phyloP scores from a whole-genome alignment of 2,329 filamentous ascomycete genomes.

The Graphilbum sp. region DNA sequence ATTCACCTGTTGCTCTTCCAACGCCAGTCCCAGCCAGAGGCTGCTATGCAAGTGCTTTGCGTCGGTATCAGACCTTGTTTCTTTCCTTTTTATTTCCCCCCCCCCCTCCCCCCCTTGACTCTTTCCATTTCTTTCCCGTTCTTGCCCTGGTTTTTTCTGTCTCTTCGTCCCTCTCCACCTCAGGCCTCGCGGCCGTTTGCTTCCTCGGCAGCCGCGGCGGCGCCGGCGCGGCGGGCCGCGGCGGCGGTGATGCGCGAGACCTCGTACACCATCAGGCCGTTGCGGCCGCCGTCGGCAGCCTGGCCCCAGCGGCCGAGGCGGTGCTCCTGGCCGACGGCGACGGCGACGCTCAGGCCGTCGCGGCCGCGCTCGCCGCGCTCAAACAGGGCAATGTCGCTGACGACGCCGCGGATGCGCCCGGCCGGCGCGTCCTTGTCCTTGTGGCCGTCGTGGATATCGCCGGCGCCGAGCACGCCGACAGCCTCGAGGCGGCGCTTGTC shows the following conservation, averaged over 20 bases:
- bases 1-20: too few species aligned
- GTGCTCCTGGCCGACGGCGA: slow-evolving; percentile 76
- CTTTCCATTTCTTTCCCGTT: too few species aligned
- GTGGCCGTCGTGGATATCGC: slow-evolving; percentile 5
- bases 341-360: slow-evolving; percentile 67
- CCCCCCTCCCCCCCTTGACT: too few species aligned
- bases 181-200: too few species aligned
- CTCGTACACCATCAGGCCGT: slow-evolving; percentile 80
- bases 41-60: too few species aligned
- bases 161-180: too few species aligned
- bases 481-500: slow-evolving; percentile 68
- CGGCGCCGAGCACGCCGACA: slow-evolving; percentile 43
- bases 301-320: slow-evolving; percentile 70
- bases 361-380: slow-evolving; percentile 66
- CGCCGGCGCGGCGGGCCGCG: too few species aligned
- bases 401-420: slow-evolving; percentile 42
- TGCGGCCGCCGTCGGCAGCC: slow-evolving; percentile 43
- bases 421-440: slow-evolving; percentile 6
- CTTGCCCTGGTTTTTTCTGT: too few species aligned
- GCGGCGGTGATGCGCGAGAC: background rate
- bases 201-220: too few species aligned
- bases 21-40: too few species aligned
- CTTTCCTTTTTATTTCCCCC: too few species aligned
- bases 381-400: slow-evolving; percentile 80
- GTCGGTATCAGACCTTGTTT: too few species aligned